Conservation (phyloP, 2,329 filamentous ascomycete genomes). For the Alternaria sp. region DNA sequence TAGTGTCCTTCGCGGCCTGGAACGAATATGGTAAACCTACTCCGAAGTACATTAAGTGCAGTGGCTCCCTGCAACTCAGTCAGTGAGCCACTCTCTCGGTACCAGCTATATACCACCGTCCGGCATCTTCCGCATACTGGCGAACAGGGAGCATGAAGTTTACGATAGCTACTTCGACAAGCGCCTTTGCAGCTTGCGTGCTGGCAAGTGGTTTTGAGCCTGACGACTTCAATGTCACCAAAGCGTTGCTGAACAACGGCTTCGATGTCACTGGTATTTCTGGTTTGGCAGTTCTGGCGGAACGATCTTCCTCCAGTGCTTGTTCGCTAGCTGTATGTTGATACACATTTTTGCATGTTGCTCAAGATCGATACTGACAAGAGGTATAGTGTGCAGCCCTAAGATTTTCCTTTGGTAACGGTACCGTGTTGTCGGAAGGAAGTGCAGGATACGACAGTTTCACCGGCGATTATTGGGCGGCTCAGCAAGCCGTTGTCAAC, state of each 20-base stretch:
- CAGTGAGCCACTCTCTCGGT: constrained; percentile 3
- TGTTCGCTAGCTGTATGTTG: constrained; percentile 32
- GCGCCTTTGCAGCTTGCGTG: background rate
- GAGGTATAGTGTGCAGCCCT: constrained; percentile 25
- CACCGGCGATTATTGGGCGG: constrained; percentile 31
- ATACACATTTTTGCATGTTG: background rate
- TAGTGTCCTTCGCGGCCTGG: background rate
- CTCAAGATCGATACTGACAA: background rate
- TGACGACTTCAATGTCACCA: constrained; percentile 25
- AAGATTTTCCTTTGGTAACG: constrained; percentile 15
- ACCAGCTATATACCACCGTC: background rate
- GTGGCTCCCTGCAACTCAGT: constrained; percentile 8
- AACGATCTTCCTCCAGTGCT: constrained; percentile 7
- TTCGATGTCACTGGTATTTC: constrained; percentile 25
- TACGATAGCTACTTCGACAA: constrained; percentile 2
- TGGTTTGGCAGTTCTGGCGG: constrained; percentile 12
- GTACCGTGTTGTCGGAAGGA: constrained; percentile 19
- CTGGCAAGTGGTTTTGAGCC: constrained; percentile 21
- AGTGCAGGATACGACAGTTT: constrained; percentile 27
- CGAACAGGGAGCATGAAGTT: constrained; percentile 12
- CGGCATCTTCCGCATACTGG: background rate
- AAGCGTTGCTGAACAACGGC: constrained; percentile 23
- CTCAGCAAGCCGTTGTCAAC: constrained; percentile 29
- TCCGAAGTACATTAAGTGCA: constrained; percentile 4
- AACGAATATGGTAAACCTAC: background rate